Conservation (phyloP, 2,329 filamentous ascomycete genomes). For the Diaporthe ilicicola region DNA sequence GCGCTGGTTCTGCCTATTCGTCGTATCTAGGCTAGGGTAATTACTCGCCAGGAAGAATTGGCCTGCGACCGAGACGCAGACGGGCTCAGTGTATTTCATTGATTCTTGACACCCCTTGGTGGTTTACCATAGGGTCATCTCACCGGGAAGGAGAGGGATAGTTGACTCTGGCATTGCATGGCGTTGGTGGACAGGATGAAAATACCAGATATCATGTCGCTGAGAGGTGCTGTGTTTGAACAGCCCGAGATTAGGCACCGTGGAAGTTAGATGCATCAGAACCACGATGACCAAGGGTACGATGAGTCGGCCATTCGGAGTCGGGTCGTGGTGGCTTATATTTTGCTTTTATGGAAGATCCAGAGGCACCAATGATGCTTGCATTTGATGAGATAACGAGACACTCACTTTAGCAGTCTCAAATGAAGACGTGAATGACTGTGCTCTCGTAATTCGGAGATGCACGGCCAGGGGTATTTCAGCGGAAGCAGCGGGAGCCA, state of each 20-base stretch:
- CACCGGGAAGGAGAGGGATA: neutral
- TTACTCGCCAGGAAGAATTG: neutral
- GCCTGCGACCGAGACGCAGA: neutral
- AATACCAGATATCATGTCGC: conserved; percentile 33
- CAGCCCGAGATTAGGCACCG: conserved; percentile 12
- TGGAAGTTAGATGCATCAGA: conserved; percentile 17
- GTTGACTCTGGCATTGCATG: conserved; percentile 30
- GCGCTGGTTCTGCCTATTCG: conserved; percentile 24
- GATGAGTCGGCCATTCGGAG: neutral
- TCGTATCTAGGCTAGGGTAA: neutral
- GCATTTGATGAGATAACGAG: neutral
- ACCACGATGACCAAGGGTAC: neutral
- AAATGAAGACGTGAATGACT: neutral
- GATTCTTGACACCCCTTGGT: conserved; percentile 2
- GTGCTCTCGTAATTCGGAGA: conserved; percentile 23
- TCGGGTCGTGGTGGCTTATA: neutral
- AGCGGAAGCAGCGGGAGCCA: conserved; percentile 28
- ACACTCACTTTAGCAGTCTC: neutral
- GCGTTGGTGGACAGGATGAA: conserved; percentile 30
- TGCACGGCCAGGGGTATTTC: conserved; percentile 25
- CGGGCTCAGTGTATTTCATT: neutral
- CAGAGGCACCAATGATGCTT: neutral
- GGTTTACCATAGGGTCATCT: conserved; percentile 6
- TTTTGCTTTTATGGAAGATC: neutral
- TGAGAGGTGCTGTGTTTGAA: conserved; percentile 25